Conservation (phyloP, 768 basidiomycete genomes). For the Serendipita vermifera region DNA sequence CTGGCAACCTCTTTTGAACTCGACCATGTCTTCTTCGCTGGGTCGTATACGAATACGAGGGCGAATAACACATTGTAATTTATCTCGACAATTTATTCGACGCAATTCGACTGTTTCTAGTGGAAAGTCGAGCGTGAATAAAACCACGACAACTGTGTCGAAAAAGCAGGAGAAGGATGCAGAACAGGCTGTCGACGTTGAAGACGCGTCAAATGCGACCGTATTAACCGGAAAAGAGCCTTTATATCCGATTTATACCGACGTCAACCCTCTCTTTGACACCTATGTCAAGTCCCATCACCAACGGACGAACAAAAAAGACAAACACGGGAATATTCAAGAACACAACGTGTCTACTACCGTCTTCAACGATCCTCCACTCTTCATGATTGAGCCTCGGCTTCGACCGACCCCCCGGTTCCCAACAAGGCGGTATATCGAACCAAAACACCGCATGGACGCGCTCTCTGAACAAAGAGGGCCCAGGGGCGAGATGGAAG, state of each 20-base stretch:
- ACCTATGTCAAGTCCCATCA: not conserved
- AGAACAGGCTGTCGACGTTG: too few relatives aligned
- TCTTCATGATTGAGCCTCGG: slow-evolving; percentile 3
- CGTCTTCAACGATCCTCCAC: slow-evolving; percentile 5
- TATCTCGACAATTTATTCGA: too few relatives aligned
- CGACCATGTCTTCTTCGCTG: too few relatives aligned
- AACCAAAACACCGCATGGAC: not conserved
- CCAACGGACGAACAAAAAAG: not conserved
- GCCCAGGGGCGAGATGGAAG: not conserved
- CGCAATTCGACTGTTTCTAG: too few relatives aligned
- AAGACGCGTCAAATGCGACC: too few relatives aligned
- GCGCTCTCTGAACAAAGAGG: too few relatives aligned
- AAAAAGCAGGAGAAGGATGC: too few relatives aligned
- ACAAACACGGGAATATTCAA: not conserved
- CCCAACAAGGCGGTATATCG: not conserved
- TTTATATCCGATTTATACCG: slow-evolving; percentile 5
- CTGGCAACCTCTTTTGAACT: too few relatives aligned
- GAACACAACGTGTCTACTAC: not conserved
- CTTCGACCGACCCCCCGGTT: not conserved
- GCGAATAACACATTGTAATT: too few relatives aligned
- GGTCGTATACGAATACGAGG: too few relatives aligned
- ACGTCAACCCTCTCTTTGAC: slow-evolving; percentile 8
- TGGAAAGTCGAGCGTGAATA: too few relatives aligned
- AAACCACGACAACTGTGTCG: too few relatives aligned
- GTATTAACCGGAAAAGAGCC: not conserved